Conservation (phyloP, 176 grass and related monocot species). For the Rhynchospora pubera region DNA sequence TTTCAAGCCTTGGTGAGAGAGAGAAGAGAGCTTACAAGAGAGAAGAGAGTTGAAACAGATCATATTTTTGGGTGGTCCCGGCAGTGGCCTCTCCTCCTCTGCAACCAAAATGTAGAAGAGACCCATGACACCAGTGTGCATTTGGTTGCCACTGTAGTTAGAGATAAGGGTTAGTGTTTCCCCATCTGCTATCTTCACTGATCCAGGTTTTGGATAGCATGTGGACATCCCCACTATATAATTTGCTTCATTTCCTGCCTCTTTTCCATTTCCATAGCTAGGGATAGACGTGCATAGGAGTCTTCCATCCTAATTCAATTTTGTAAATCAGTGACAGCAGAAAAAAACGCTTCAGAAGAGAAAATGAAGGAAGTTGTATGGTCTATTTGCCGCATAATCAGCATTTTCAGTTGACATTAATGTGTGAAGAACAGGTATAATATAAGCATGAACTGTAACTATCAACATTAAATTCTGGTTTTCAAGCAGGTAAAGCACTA, state of each 20-base stretch:
- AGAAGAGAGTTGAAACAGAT: constrained; percentile 33
- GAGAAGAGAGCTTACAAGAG: constrained; percentile 38
- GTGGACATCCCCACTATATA: constrained; percentile 88
- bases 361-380: neutral
- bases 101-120: constrained; percentile 89
- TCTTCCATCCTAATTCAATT: constrained; percentile 48
- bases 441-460: neutral
- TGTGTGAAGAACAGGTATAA: neutral
- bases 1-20: too few relatives aligned
- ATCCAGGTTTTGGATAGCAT: constrained; percentile 65
- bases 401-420: neutral
- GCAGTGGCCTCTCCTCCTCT: constrained; percentile 15
- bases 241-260: constrained; percentile 61
- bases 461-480: neutral
- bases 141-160: constrained; percentile 60
- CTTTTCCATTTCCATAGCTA: constrained; percentile 47
- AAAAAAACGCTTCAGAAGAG: neutral
- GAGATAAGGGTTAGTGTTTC: constrained; percentile 69
- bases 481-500: neutral
- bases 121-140: constrained; percentile 73
- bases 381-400: neutral
- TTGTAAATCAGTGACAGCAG: neutral
- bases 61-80: neutral
- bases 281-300: constrained; percentile 59
- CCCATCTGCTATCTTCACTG: constrained; percentile 38